phyloP scores from a whole-genome alignment of 768 basidiomycete genomes.

The Rubroboletus pulcherrimus region DNA sequence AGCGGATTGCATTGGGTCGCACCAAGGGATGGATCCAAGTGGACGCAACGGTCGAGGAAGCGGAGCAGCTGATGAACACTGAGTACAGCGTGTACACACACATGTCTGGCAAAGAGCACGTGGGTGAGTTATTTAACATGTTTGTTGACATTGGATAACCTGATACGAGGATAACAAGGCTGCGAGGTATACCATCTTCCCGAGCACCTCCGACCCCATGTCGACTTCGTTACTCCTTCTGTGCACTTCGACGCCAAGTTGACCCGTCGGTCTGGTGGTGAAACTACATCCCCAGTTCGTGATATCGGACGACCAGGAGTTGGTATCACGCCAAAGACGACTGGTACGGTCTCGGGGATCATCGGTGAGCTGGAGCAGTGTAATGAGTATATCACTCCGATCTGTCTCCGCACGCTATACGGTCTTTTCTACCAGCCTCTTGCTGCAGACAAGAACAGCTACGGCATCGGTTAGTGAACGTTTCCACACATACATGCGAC shows the following conservation, averaged over 20 bases:
- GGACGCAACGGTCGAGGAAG: slow-evolving; percentile 29
- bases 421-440: slow-evolving; percentile 22
- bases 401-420: slow-evolving; percentile 30
- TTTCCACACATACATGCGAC: background rate
- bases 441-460: slow-evolving; percentile 29
- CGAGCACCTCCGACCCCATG: background rate
- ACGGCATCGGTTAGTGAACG: slow-evolving; percentile 28
- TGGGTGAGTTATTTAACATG: slow-evolving; percentile 23
- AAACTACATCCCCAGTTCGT: too few relatives aligned
- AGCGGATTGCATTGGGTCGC: slow-evolving; percentile 14
- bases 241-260: background rate
- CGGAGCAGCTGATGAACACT: slow-evolving; percentile 30
- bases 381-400: slow-evolving; percentile 28
- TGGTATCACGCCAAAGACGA: slow-evolving; percentile 12
- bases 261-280: background rate
- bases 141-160: background rate
- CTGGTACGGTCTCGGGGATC: slow-evolving; percentile 10
- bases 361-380: slow-evolving; percentile 18
- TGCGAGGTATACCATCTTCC: background rate
- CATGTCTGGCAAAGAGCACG: slow-evolving; percentile 22
- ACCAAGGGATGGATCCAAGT: slow-evolving; percentile 28
- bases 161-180: background rate
- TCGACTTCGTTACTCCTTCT: background rate
- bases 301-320: background rate
- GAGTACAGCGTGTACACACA: slow-evolving; percentile 32